These are phyloP conservation scores for Ettlia oleoabundans DNA, from an alignment of 139 green algal species.

Conservation along the genomic window DNA sequence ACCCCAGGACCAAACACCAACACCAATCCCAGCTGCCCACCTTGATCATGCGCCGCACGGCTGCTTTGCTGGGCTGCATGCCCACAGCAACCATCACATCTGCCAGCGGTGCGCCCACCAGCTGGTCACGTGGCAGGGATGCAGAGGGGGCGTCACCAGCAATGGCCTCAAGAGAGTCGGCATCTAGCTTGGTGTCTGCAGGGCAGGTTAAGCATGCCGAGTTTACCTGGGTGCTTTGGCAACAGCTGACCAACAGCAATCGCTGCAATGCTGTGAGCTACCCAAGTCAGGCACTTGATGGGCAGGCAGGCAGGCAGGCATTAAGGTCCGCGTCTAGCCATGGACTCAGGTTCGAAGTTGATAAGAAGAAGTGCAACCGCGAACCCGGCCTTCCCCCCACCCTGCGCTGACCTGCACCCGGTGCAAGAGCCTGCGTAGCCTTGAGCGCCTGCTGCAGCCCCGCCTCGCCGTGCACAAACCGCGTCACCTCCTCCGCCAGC, in stretches of 20 bases:
- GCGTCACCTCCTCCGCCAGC: constrained; percentile 94
- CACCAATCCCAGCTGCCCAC: constrained; percentile 36
- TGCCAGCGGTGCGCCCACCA: constrained; percentile 69
- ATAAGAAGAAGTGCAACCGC: no score
- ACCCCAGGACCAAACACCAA: not conserved
- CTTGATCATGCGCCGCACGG: constrained; percentile 77
- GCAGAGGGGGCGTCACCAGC: constrained; percentile 76
- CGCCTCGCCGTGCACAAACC: constrained; percentile 95
- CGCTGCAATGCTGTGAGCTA: no score
- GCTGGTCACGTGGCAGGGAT: constrained; percentile 50
- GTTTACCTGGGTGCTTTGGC: no score
- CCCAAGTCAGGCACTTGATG: no score
- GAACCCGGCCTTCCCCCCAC: not conserved
- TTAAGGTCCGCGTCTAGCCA: no score
- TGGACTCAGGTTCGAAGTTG: no score
- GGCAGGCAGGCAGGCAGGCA: no score
- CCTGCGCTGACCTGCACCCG: constrained; percentile 20
- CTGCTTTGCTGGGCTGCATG: constrained; percentile 90
- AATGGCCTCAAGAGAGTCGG: constrained; percentile 78
- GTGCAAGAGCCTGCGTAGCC: constrained; percentile 76
- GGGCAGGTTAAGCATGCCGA: no score
- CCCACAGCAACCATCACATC: constrained; percentile 86
- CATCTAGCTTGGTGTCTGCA: constrained; percentile 86
- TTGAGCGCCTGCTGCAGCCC: constrained; percentile 88
- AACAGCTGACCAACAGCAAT: no score